A percentile compares a stretch with the other conserved stretches of the same genome.
phyloP scores from a whole-genome alignment of 192 early-diverging fungal genomes.

The Backusella psychrophila region DNA sequence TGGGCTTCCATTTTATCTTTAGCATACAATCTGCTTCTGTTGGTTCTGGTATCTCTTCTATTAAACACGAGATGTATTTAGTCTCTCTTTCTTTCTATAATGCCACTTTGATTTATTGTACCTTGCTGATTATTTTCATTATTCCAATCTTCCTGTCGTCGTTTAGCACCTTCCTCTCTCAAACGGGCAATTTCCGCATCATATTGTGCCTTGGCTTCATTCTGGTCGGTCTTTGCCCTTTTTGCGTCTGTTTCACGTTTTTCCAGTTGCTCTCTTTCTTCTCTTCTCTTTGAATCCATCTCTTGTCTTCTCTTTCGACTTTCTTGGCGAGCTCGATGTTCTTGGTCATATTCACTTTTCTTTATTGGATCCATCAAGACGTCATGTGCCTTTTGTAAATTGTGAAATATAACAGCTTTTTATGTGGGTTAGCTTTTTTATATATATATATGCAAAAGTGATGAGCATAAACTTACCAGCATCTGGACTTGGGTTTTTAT shows the following conservation, averaged over 20 bases:
- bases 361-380: slow-evolving; percentile 41
- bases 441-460: background rate
- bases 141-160: slow-evolving; percentile 30
- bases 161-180: slow-evolving; percentile 29
- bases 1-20: slow-evolving; percentile 51
- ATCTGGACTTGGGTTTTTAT: slow-evolving; percentile 77
- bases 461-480: slow-evolving; percentile 36
- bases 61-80: background rate
- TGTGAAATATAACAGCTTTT: slow-evolving; percentile 46
- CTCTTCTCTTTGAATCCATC: slow-evolving; percentile 44
- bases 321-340: slow-evolving; percentile 36
- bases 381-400: slow-evolving; percentile 42
- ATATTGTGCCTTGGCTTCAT: slow-evolving; percentile 33
- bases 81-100: background rate
- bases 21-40: slow-evolving; percentile 44
- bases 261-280: slow-evolving; percentile 47
- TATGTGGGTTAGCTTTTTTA: background rate
- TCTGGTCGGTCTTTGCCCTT: slow-evolving; percentile 41
- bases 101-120: background rate
- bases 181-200: slow-evolving; percentile 40
- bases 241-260: slow-evolving; percentile 44
- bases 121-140: slow-evolving; percentile 19
- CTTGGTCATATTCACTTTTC: slow-evolving; percentile 40
- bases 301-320: slow-evolving; percentile 40
- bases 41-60: slow-evolving; percentile 20